Percentiles rank a stretch among this genome's conserved stretches.
These are phyloP conservation scores for Tremella yokohamensis DNA, from an alignment of 768 basidiomycete species.

Conservation along the genomic window DNA sequence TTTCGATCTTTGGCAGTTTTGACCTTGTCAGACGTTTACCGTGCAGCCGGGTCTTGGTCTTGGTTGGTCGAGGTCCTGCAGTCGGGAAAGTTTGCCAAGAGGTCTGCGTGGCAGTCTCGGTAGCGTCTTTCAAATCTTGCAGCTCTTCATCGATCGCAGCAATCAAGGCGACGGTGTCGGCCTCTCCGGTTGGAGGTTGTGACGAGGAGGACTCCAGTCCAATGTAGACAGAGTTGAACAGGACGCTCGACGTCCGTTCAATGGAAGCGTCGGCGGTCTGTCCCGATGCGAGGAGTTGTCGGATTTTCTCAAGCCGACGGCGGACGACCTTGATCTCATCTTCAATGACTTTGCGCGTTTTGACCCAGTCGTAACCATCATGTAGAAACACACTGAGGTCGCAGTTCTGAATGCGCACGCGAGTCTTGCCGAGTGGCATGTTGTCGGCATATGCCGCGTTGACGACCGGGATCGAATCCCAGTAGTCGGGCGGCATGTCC, in stretches of 20 bases:
- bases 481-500: constrained; percentile 67
- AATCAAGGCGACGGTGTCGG: constrained; percentile 72
- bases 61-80: constrained; percentile 29
- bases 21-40: constrained; percentile 53
- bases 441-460: constrained; percentile 14
- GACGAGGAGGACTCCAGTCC: constrained; percentile 64
- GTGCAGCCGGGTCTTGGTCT: constrained; percentile 22
- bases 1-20: constrained; percentile 75
- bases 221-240: constrained; percentile 93
- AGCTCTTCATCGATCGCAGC: constrained; percentile 92
- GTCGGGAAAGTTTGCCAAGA: constrained; percentile 82
- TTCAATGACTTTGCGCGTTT: constrained; percentile 80
- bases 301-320: constrained; percentile 76
- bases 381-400: constrained; percentile 71
- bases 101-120: constrained; percentile 69
- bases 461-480: constrained; percentile 28
- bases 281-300: constrained; percentile 84
- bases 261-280: constrained; percentile 73
- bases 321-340: constrained; percentile 84
- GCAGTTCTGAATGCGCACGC: constrained; percentile 56
- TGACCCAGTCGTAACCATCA: constrained; percentile 90
- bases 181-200: constrained; percentile 55
- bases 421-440: constrained; percentile 34
- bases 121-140: constrained; percentile 56
- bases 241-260: constrained; percentile 62